A percentile compares a stretch with the other conserved stretches of the same genome.
Evolutionary conservation across 2,329 filamentous ascomycete species (phyloP).

Genomic region (Drechmeria coniospora): DNA sequence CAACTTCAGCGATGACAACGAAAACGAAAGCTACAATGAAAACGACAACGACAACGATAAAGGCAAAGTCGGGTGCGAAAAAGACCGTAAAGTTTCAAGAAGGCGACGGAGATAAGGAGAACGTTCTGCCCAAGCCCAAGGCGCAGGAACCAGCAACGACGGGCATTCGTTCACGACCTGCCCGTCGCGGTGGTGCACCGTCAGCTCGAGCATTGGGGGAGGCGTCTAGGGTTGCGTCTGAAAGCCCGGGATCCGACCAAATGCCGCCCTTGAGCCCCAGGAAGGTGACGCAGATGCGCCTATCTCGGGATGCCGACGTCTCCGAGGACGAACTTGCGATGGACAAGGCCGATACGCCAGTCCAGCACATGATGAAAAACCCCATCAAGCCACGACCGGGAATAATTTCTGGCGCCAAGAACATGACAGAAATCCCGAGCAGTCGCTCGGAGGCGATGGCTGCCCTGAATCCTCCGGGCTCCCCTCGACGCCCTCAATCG

Average conservation of each 20-base stretch:
- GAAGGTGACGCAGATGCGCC: conserved; percentile 44
- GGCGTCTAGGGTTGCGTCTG: conserved; percentile 14
- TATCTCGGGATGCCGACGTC: conserved; percentile 25
- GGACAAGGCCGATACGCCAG: conserved; percentile 28
- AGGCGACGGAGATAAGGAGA: conserved; percentile 52
- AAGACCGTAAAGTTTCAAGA: conserved; percentile 50
- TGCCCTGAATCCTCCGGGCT: background rate
- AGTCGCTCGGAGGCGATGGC: conserved; percentile 6
- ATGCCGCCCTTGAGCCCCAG: conserved; percentile 46
- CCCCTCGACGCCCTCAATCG: conserved; percentile 34
- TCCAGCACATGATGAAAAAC: conserved; percentile 38
- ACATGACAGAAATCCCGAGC: conserved; percentile 4
- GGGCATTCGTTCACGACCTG: conserved; percentile 25
- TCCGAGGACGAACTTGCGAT: conserved; percentile 47
- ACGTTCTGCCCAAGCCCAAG: conserved; percentile 29
- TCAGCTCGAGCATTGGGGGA: conserved; percentile 19
- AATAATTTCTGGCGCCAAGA: conserved; percentile 2
- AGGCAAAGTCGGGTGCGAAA: conserved; percentile 30
- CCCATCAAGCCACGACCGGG: conserved; percentile 32
- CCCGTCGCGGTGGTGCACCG: conserved; percentile 23
- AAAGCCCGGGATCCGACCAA: conserved; percentile 12
- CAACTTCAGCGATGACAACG: no score
- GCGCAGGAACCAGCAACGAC: conserved; percentile 18
- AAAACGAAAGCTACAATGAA: no score
- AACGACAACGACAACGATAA: conserved; percentile 15